phyloP scores from a whole-genome alignment of 2,329 filamentous ascomycete species.

The Beauveria varroae region DNA sequence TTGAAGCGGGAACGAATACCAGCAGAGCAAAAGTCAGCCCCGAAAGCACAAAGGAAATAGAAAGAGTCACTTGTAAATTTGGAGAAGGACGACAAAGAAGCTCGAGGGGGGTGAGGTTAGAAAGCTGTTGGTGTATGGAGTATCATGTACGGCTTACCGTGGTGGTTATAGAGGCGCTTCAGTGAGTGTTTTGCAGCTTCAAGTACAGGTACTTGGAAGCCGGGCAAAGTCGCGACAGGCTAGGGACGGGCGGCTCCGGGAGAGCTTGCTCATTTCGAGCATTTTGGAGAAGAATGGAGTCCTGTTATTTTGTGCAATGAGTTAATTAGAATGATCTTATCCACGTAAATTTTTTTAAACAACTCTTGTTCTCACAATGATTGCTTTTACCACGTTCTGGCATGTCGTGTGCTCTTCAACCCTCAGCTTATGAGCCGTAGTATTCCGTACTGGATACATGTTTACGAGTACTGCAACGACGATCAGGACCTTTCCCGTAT shows the following conservation, averaged over 20 bases:
- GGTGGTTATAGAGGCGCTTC: neutral
- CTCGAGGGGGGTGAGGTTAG: neutral
- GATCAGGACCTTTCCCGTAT: neutral
- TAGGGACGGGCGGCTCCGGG: constrained; percentile 7
- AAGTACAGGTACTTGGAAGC: neutral
- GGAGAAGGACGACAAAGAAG: no score
- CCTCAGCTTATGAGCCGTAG: neutral
- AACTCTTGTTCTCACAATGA: neutral
- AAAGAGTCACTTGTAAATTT: neutral
- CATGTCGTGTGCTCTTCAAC: neutral
- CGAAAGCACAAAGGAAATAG: neutral
- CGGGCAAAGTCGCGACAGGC: constrained; percentile 8
- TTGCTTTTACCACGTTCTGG: neutral
- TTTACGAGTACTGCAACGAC: no score
- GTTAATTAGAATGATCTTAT: neutral
- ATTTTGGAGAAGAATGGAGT: constrained; percentile 5
- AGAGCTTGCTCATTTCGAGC: neutral
- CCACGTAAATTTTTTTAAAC: neutral
- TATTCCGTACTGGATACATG: neutral
- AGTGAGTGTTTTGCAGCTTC: no score
- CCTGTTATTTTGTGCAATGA: neutral
- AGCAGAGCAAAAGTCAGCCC: neutral
- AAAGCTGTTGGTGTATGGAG: no score
- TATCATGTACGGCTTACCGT: no score
- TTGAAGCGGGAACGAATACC: neutral